A percentile compares a stretch with the other conserved stretches of the same genome.
Conservation (phyloP, 2,329 filamentous ascomycete genomes). For the Ceratocystis papillata region DNA sequence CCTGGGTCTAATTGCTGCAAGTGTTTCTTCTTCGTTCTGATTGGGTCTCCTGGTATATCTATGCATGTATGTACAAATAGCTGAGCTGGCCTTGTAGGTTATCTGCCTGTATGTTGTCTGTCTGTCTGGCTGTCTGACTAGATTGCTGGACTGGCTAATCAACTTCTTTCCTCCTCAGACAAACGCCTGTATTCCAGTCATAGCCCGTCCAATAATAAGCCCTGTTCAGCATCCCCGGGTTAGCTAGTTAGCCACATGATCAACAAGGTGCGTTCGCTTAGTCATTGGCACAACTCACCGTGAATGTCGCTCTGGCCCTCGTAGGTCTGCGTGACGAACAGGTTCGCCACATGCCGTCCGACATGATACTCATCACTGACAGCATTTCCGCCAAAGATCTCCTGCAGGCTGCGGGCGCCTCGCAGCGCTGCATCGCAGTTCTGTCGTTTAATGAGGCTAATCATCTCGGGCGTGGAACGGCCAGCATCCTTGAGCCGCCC, state of each 20-base stretch:
- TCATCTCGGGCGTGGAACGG: conserved; percentile 86
- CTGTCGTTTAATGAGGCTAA: conserved; percentile 90
- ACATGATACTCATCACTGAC: conserved; percentile 95
- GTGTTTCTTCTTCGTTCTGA: too few species aligned
- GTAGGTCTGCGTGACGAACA: conserved; percentile 96
- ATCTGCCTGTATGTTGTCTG: too few species aligned
- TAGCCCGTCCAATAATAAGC: conserved; percentile 56
- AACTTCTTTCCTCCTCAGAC: conserved; percentile 36
- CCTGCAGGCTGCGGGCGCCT: conserved; percentile 72
- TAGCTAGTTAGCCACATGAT: neutral
- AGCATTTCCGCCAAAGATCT: conserved; percentile 96
- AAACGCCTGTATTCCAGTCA: conserved; percentile 71
- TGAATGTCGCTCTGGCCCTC: conserved; percentile 98
- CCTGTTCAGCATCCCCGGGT: conserved; percentile 36
- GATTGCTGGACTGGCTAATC: too few species aligned
- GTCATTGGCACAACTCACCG: conserved; percentile 47
- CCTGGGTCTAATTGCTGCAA: too few species aligned
- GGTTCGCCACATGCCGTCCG: conserved; percentile 84
- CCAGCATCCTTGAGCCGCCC: conserved; percentile 87
- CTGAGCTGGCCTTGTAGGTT: too few species aligned
- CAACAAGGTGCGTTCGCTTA: neutral
- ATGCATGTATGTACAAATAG: too few species aligned
- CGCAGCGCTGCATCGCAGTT: conserved; percentile 85
- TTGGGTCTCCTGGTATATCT: too few species aligned
- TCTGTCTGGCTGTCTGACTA: too few species aligned